Conservation (phyloP, 2,329 filamentous ascomycete genomes). For the Allantophomopsis cytisporea region DNA sequence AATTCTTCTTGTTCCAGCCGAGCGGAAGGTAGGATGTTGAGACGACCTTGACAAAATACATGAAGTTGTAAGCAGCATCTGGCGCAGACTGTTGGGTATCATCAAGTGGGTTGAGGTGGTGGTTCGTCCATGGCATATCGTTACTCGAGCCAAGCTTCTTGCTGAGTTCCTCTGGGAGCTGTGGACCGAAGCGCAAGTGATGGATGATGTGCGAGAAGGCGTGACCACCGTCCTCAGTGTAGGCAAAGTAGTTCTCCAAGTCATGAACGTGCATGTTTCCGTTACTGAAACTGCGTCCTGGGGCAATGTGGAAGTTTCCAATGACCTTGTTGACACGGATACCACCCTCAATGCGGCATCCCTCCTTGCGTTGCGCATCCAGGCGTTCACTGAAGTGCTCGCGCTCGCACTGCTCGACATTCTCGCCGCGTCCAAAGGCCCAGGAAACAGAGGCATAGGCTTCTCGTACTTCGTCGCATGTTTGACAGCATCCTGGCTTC, state of each 20-base stretch:
- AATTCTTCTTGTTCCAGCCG: slow-evolving; percentile 60
- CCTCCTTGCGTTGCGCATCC: slow-evolving; percentile 78
- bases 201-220: slow-evolving; percentile 86
- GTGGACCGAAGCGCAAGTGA: slow-evolving; percentile 81
- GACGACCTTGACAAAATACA: slow-evolving; percentile 99
- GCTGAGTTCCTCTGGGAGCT: slow-evolving; percentile 61
- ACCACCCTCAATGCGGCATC: slow-evolving; percentile 84
- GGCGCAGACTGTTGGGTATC: slow-evolving; percentile 60
- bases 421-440: slow-evolving; percentile 87
- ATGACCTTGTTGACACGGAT: slow-evolving; percentile 97
- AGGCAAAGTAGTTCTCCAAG: slow-evolving; percentile 85
- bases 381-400: slow-evolving; percentile 89
- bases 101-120: slow-evolving; percentile 88
- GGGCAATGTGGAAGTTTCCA: slow-evolving; percentile 96
- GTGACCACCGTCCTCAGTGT: slow-evolving; percentile 54
- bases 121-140: slow-evolving; percentile 61
- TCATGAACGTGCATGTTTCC: slow-evolving; percentile 98
- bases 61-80: slow-evolving; percentile 85
- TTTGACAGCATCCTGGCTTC: slow-evolving; percentile 91
- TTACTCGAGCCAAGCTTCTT: slow-evolving; percentile 40
- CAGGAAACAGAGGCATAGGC: slow-evolving; percentile 82
- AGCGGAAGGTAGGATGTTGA: slow-evolving; percentile 89
- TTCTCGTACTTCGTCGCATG: slow-evolving; percentile 90
- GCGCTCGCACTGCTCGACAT: slow-evolving; percentile 86
- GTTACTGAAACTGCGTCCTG: slow-evolving; percentile 89